Evolutionary conservation across 2,329 filamentous ascomycete genomes (phyloP).

Genomic region (Allantophomopsis lycopodina): DNA sequence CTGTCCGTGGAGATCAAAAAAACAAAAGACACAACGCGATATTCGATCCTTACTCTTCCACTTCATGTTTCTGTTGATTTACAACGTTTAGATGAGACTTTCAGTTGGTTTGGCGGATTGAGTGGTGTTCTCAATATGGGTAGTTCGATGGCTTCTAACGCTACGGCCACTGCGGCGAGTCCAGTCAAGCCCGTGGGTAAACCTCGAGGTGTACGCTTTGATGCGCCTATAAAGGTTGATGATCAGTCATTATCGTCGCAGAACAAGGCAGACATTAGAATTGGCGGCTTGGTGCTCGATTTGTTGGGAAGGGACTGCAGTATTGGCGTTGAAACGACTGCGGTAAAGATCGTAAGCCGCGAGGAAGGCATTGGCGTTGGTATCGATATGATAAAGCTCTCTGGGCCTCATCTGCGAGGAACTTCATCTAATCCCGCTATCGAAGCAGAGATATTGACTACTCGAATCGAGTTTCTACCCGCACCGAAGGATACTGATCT

Average conservation of each 20-base stretch:
- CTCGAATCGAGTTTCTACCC: conserved; percentile 59
- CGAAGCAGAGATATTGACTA: conserved; percentile 46
- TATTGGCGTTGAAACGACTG: conserved; percentile 61
- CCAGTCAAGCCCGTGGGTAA: conserved; percentile 23
- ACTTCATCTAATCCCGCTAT: conserved; percentile 44
- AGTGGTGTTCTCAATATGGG: conserved; percentile 85
- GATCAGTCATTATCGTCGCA: conserved; percentile 12
- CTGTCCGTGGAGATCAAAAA: conserved; percentile 38
- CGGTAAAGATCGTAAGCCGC: conserved; percentile 68
- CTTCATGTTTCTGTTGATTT: conserved; percentile 66
- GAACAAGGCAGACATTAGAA: conserved; percentile 58
- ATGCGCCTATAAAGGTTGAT: conserved; percentile 23
- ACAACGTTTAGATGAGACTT: conserved; percentile 69
- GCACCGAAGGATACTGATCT: conserved; percentile 69
- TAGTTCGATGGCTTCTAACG: conserved; percentile 65
- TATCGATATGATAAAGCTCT: conserved; percentile 62
- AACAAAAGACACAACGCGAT: conserved; percentile 27
- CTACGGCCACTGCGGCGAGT: conserved; percentile 31
- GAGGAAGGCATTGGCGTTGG: conserved; percentile 58
- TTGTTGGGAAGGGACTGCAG: conserved; percentile 69
- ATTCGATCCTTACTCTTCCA: conserved; percentile 64
- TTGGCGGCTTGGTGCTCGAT: conserved; percentile 65
- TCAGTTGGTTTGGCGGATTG: conserved; percentile 80
- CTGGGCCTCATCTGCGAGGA: conserved; percentile 50
- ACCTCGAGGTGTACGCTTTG: conserved; percentile 44